Conservation (phyloP, 164 flowering plant species). For the Aristolochia contorta region DNA sequence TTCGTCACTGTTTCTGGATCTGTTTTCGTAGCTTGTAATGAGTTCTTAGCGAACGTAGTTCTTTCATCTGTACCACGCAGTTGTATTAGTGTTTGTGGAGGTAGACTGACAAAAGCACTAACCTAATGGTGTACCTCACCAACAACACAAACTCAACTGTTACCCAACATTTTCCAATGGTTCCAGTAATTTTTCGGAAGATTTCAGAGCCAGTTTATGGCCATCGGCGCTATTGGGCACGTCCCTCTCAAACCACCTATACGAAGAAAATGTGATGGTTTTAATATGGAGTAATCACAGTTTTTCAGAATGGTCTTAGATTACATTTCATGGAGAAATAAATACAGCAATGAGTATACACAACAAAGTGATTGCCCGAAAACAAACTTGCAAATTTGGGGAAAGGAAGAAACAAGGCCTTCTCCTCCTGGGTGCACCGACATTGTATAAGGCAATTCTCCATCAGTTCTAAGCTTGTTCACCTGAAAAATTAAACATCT, state of each 20-base stretch:
- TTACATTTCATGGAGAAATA: not conserved
- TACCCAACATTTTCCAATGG: constrained; percentile 70
- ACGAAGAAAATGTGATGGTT: not conserved
- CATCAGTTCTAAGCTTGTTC: constrained; percentile 37
- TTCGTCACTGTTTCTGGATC: constrained; percentile 20
- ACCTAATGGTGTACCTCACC: constrained; percentile 53
- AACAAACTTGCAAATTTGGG: constrained; percentile 41
- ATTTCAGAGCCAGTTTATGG: constrained; percentile 30
- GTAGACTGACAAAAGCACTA: not conserved
- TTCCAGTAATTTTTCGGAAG: constrained; percentile 46
- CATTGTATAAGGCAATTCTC: constrained; percentile 83
- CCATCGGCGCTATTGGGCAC: constrained; percentile 14
- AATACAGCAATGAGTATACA: not conserved
- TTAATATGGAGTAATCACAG: too few relatives aligned
- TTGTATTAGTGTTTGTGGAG: constrained; percentile 3
- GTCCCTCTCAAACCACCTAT: constrained; percentile 84
- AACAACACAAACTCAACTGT: constrained; percentile 79
- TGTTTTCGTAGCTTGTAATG: constrained; percentile 8
- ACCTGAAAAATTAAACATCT: constrained; percentile 31
- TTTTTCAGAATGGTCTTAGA: too few relatives aligned
- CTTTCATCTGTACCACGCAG: constrained; percentile 9
- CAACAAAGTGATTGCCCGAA: not conserved
- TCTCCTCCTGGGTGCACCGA: constrained; percentile 82
- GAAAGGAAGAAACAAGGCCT: constrained; percentile 69
- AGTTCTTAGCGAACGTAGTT: constrained; percentile 10